phyloP scores from a whole-genome alignment of 73 alveolate species.

The Paramecium sexaurelia region DNA sequence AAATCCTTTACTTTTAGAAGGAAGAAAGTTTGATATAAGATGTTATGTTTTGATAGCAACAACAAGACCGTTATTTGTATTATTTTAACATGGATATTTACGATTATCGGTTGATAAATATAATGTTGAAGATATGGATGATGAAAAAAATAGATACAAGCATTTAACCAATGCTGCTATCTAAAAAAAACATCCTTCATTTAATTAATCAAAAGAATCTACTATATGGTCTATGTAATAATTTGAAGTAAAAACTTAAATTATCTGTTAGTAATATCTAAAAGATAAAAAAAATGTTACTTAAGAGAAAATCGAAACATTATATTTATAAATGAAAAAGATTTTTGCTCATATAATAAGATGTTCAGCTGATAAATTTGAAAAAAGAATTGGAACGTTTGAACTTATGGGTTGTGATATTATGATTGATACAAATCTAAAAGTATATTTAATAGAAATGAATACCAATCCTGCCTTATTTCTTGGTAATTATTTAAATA shows the following conservation, averaged over 20 bases:
- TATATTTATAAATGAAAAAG: slow-evolving; percentile 53
- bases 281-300: neutral
- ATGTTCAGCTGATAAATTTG: slow-evolving; percentile 61
- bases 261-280: neutral
- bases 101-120: slow-evolving; percentile 76
- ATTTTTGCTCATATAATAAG: slow-evolving; percentile 54
- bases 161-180: slow-evolving; percentile 68
- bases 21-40: slow-evolving; percentile 90
- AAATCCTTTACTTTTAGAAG: slow-evolving; percentile 65
- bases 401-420: slow-evolving; percentile 69
- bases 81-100: slow-evolving; percentile 76
- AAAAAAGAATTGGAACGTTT: slow-evolving; percentile 58
- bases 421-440: slow-evolving; percentile 60
- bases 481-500: neutral
- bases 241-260: slow-evolving; percentile 21
- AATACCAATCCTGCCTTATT: slow-evolving; percentile 65
- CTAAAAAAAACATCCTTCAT: slow-evolving; percentile 59
- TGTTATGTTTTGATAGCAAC: slow-evolving; percentile 85
- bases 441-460: slow-evolving; percentile 63
- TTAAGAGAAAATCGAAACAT: slow-evolving; percentile 11
- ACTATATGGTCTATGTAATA: slow-evolving; percentile 61
- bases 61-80: slow-evolving; percentile 82
- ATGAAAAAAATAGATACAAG: slow-evolving; percentile 52
- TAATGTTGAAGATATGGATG: slow-evolving; percentile 65
- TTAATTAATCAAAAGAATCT: slow-evolving; percentile 38